Evolutionary conservation across 2,329 filamentous ascomycete genomes (phyloP).

Genomic region (Colletotrichum tofieldiae): DNA sequence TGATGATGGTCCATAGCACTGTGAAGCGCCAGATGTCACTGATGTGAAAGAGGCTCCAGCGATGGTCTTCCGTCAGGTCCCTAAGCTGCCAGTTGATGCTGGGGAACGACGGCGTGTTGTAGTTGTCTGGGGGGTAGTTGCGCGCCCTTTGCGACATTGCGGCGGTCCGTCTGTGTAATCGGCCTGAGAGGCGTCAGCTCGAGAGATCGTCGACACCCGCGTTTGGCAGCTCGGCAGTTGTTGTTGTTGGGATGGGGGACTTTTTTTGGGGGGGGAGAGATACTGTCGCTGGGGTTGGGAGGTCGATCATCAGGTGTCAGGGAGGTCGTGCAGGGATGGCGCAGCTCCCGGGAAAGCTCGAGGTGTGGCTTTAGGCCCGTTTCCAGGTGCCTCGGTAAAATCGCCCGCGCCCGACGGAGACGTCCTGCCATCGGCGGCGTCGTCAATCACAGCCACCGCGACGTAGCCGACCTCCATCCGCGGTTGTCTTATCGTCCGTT

Average conservation of each 20-base stretch:
- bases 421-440: conserved; percentile 26
- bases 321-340: conserved; percentile 37
- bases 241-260: background rate
- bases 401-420: conserved; percentile 26
- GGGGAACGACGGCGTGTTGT: conserved; percentile 81
- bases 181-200: background rate
- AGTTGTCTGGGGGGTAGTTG: conserved; percentile 63
- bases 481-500: background rate
- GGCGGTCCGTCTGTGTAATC: background rate
- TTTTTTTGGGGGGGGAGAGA: conserved; percentile 18
- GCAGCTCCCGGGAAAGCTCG: conserved; percentile 23
- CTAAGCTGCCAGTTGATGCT: conserved; percentile 83
- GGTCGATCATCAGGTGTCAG: conserved; percentile 17
- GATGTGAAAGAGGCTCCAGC: conserved; percentile 79
- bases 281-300: conserved; percentile 31
- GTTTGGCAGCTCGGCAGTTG: conserved; percentile 35
- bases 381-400: conserved; percentile 50
- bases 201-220: conserved; percentile 3
- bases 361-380: conserved; percentile 40
- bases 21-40: conserved; percentile 91
- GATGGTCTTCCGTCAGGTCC: conserved; percentile 57
- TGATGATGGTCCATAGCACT: conserved; percentile 86
- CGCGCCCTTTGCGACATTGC: conserved; percentile 31
- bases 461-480: background rate
- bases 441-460: conserved; percentile 16